These are phyloP conservation scores for Nannizziopsis barbatae DNA, from an alignment of 2,329 filamentous ascomycete genomes.

Conservation along the genomic window DNA sequence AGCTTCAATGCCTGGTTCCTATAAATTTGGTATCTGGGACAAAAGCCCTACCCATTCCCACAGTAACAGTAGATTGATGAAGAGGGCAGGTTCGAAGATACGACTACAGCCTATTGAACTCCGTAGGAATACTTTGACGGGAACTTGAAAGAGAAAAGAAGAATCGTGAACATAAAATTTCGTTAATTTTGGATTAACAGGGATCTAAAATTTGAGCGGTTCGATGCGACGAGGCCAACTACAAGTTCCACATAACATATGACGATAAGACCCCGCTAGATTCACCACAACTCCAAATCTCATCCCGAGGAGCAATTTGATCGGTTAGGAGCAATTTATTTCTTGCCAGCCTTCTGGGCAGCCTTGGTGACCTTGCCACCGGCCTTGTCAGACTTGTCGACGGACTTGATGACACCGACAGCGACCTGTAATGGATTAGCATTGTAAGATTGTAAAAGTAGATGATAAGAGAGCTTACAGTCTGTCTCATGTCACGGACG, in stretches of 20 bases:
- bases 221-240: slow-evolving; percentile 7
- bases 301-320: slow-evolving; percentile 6
- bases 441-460: not conserved
- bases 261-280: slow-evolving; percentile 2
- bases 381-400: slow-evolving; percentile 52
- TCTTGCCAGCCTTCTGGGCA: slow-evolving; percentile 60
- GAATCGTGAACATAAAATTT: slow-evolving; percentile 11
- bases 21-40: too few species aligned
- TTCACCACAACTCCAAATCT: slow-evolving; percentile 12
- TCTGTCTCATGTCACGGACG: slow-evolving; percentile 83
- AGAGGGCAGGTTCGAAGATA: not conserved
- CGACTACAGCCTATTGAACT: too few species aligned
- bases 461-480: slow-evolving; percentile 29
- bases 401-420: slow-evolving; percentile 89
- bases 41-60: too few species aligned
- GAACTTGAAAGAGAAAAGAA: not conserved
- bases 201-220: slow-evolving; percentile 14
- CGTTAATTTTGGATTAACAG: slow-evolving; percentile 14
- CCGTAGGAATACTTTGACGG: too few species aligned
- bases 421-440: slow-evolving; percentile 43
- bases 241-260: slow-evolving; percentile 6
- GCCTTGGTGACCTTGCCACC: slow-evolving; percentile 53
- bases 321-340: slow-evolving; percentile 42
- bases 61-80: too few species aligned
- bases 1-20: not conserved